Evolutionary conservation across 2,329 filamentous ascomycete genomes (phyloP).

Genomic region (Plectosphaerella plurivora): DNA sequence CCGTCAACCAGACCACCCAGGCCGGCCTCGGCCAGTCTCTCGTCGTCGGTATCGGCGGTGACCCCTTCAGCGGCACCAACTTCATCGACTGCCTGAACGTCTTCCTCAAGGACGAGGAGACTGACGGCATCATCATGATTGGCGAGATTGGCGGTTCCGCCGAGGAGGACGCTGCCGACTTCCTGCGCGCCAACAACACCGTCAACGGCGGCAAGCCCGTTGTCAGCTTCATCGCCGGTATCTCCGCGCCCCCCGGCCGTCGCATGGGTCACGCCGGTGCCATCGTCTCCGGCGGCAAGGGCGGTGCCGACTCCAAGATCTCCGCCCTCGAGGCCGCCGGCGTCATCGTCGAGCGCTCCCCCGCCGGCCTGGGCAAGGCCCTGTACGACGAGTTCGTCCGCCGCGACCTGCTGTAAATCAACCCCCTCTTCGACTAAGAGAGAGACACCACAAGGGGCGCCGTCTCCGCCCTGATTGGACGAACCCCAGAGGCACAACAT

Average conservation of each 20-base stretch:
- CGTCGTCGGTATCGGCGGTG: constrained; percentile 95
- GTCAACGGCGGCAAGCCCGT: constrained; percentile 84
- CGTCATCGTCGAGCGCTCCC: constrained; percentile 93
- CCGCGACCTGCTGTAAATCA: constrained; percentile 80
- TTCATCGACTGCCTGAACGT: constrained; percentile 99
- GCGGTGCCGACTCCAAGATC: constrained; percentile 98
- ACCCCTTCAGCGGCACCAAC: constrained; percentile 98
- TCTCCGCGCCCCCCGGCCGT: constrained; percentile 91
- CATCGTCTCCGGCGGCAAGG: constrained; percentile 96
- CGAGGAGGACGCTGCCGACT: constrained; percentile 97
- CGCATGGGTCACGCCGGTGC: constrained; percentile 99
- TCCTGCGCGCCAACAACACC: constrained; percentile 87
- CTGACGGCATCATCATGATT: constrained; percentile 99
- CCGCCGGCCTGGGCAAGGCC: constrained; percentile 86
- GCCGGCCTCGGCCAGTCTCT: constrained; percentile 95
- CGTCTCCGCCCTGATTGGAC: background rate
- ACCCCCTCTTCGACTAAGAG: no score
- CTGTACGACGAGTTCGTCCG: constrained; percentile 94
- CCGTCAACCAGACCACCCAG: constrained; percentile 98
- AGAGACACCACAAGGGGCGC: background rate
- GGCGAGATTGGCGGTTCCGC: constrained; percentile 97
- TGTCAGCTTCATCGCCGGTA: constrained; percentile 97
- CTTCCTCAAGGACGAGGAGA: constrained; percentile 93
- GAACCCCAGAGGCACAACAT: background rate
- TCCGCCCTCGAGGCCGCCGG: constrained; percentile 86